phyloP scores from a whole-genome alignment of 352 stramenopile genomes.

The Pythium aquatile region DNA sequence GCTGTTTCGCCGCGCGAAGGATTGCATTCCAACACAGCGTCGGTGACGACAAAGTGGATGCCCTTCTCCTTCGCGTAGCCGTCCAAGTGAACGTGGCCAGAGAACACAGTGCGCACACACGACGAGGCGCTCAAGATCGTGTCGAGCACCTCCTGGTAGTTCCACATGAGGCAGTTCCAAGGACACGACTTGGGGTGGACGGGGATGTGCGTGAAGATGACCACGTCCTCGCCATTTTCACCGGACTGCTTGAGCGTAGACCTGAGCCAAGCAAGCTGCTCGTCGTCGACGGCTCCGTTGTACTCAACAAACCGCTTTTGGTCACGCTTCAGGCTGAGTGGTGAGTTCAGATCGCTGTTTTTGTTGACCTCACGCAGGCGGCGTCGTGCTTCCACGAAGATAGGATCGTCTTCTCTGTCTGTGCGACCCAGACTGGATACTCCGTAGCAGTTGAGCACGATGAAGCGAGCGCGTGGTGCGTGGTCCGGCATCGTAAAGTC shows the following conservation, averaged over 20 bases:
- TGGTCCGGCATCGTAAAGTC: conserved; percentile 43
- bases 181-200: conserved; percentile 42
- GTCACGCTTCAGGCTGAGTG: conserved; percentile 39
- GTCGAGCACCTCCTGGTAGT: conserved; percentile 66
- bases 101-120: conserved; percentile 68
- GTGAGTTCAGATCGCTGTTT: conserved; percentile 80
- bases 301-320: conserved; percentile 70
- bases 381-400: conserved; percentile 39
- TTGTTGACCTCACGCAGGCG: conserved; percentile 51
- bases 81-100: conserved; percentile 64
- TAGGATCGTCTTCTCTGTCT: conserved; percentile 31
- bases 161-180: conserved; percentile 58
- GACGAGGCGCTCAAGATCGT: conserved; percentile 34
- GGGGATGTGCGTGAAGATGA: conserved; percentile 77
- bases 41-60: conserved; percentile 69
- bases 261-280: conserved; percentile 62
- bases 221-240: conserved; percentile 40
- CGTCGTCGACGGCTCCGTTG: conserved; percentile 63
- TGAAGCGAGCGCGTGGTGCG: conserved; percentile 49
- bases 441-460: conserved; percentile 74
- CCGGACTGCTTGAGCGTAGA: conserved; percentile 33
- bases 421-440: conserved; percentile 54
- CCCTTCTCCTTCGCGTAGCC: conserved; percentile 46
- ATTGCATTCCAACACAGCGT: conserved; percentile 69
- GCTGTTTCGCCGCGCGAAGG: conserved; percentile 40